A percentile compares a stretch with the other conserved stretches of the same genome.
Conservation (phyloP, 192 early-diverging fungal species). For the Coemansia sp. region DNA sequence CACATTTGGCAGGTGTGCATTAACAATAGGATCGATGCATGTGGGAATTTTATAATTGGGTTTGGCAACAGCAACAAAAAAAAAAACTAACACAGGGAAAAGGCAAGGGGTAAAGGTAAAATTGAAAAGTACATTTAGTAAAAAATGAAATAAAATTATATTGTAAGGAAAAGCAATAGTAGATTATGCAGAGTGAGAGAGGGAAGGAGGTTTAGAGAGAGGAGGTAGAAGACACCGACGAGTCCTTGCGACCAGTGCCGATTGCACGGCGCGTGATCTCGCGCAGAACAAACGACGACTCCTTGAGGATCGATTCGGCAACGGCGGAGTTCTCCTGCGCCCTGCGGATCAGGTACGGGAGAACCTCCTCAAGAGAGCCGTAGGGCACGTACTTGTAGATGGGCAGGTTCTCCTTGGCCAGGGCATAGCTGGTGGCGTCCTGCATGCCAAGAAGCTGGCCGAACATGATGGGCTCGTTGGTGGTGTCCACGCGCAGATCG, state of each 20-base stretch:
- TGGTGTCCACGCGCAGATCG: conserved; percentile 54
- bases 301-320: conserved; percentile 61
- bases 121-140: neutral
- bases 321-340: conserved; percentile 93
- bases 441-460: conserved; percentile 95
- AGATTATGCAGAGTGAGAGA: neutral
- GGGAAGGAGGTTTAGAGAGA: neutral
- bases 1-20: neutral
- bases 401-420: conserved; percentile 73
- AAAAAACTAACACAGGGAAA: too few species aligned
- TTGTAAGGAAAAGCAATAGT: neutral
- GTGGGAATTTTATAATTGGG: neutral
- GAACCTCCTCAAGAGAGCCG: conserved; percentile 83
- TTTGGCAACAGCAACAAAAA: too few species aligned
- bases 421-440: conserved; percentile 80
- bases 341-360: conserved; percentile 90
- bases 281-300: conserved; percentile 60
- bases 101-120: too few species aligned
- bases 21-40: neutral
- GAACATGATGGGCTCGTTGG: conserved; percentile 74
- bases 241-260: conserved; percentile 7
- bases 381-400: conserved; percentile 95
- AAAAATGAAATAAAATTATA: neutral
- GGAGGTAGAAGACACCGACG: neutral
- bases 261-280: conserved; percentile 57